phyloP scores from a whole-genome alignment of 495 filamentous ascomycete genomes.

The Penicillium roqueforti region DNA sequence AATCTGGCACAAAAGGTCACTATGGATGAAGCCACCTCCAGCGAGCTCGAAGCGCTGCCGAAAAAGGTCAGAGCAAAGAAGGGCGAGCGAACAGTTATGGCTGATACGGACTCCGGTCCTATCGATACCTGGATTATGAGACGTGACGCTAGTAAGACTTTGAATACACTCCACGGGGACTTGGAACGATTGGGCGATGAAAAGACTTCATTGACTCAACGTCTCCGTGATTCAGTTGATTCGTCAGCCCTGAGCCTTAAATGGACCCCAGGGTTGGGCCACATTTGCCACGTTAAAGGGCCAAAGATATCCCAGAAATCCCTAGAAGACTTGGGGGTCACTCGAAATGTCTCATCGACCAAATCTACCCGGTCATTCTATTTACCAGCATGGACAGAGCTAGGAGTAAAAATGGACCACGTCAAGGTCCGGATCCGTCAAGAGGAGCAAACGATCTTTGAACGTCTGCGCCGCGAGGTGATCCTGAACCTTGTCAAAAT shows the following conservation, averaged over 20 bases:
- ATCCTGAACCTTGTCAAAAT: constrained; percentile 75
- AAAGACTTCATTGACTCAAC: constrained; percentile 55
- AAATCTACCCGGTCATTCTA: constrained; percentile 85
- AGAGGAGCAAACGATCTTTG: constrained; percentile 76
- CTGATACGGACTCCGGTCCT: constrained; percentile 30
- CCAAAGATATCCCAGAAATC: constrained; percentile 56
- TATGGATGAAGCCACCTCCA: constrained; percentile 51
- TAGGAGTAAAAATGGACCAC: constrained; percentile 72
- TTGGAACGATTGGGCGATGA: constrained; percentile 55
- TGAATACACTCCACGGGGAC: constrained; percentile 62
- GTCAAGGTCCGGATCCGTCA: constrained; percentile 66
- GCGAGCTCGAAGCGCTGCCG: constrained; percentile 42
- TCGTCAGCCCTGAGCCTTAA: constrained; percentile 66
- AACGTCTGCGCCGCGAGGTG: constrained; percentile 65
- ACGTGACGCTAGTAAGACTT: constrained; percentile 56
- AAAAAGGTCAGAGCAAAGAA: constrained; percentile 40
- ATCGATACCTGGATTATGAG: constrained; percentile 85
- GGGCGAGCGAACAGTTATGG: constrained; percentile 21
- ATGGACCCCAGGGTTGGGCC: constrained; percentile 79
- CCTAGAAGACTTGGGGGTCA: constrained; percentile 41
- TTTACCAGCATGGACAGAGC: constrained; percentile 72
- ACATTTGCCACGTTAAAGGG: constrained; percentile 87
- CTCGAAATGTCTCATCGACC: constrained; percentile 65
- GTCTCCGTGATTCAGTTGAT: constrained; percentile 53
- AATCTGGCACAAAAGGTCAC: constrained; percentile 65